Evolutionary conservation across 2,329 filamentous ascomycete genomes (phyloP).

Genomic region (Fusarium sp.): DNA sequence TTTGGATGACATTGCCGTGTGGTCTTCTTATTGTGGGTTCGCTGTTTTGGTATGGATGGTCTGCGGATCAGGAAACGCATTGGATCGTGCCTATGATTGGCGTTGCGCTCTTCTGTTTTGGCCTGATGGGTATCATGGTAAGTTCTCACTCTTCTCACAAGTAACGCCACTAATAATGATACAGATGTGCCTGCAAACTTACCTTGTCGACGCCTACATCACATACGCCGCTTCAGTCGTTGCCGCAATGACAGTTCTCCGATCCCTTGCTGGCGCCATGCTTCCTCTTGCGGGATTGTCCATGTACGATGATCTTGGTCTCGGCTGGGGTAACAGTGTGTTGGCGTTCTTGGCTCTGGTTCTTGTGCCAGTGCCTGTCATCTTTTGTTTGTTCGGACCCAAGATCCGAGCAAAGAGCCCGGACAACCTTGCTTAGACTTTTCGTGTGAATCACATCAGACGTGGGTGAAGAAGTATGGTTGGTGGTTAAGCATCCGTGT

Average conservation of each 20-base stretch:
- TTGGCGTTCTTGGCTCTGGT: slow-evolving; percentile 61
- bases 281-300: slow-evolving; percentile 71
- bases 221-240: slow-evolving; percentile 51
- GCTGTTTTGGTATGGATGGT: slow-evolving; percentile 53
- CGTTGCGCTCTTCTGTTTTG: slow-evolving; percentile 63
- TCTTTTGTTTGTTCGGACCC: slow-evolving; percentile 43
- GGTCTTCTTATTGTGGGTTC: slow-evolving; percentile 47
- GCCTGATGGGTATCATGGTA: slow-evolving; percentile 59
- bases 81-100: slow-evolving; percentile 56
- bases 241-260: slow-evolving; percentile 50
- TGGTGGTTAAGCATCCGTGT: too few species aligned
- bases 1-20: slow-evolving; percentile 47
- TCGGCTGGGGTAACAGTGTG: slow-evolving; percentile 62
- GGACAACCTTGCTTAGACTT: slow-evolving; percentile 34
- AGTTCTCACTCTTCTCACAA: background rate
- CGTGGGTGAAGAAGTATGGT: too few species aligned
- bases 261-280: slow-evolving; percentile 75
- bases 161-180: background rate
- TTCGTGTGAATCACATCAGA: background rate
- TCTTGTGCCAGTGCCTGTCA: slow-evolving; percentile 42
- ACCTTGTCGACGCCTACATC: slow-evolving; percentile 53
- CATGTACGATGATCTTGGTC: slow-evolving; percentile 58
- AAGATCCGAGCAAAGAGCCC: slow-evolving; percentile 45
- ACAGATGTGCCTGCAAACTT: slow-evolving; percentile 56
- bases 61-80: slow-evolving; percentile 44